Conservation (phyloP, 2,329 filamentous ascomycete genomes). For the Exophiala mesophila region DNA sequence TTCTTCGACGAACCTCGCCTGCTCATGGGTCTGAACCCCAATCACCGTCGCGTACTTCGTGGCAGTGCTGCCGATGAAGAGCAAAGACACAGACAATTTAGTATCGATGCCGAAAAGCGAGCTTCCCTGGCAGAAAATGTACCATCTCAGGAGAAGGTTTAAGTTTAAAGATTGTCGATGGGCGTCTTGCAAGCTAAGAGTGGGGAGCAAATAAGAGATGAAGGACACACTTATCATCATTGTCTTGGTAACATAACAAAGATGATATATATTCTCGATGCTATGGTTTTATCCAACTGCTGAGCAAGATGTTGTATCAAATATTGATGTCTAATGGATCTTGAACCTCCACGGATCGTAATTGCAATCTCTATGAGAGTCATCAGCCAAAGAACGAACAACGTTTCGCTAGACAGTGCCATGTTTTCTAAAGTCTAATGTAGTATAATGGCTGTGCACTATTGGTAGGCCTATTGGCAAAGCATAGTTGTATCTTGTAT, state of each 20-base stretch:
- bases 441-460: no score
- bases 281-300: not conserved
- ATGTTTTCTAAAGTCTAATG: no score
- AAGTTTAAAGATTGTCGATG: not conserved
- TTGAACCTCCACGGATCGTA: no score
- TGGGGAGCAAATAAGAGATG: no score
- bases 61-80: not conserved
- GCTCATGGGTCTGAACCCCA: slow-evolving; percentile 3
- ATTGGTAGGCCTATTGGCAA: no score
- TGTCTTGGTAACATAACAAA: not conserved
- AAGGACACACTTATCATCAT: not conserved
- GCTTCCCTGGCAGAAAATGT: not conserved
- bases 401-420: no score
- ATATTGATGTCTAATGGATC: no score
- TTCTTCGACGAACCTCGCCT: slow-evolving; percentile 5
- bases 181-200: no score
- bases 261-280: not conserved
- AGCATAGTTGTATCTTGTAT: no score
- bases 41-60: not conserved
- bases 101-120: not conserved
- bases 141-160: not conserved
- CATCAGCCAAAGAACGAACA: no score
- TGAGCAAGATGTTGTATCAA: no score
- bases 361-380: no score
- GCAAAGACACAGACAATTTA: not conserved